Evolutionary conservation across 2,329 filamentous ascomycete genomes (phyloP), one percentile per base, ranked within the genome.

Genomic region (Parasarocladium wereldwijsianum): DNA sequence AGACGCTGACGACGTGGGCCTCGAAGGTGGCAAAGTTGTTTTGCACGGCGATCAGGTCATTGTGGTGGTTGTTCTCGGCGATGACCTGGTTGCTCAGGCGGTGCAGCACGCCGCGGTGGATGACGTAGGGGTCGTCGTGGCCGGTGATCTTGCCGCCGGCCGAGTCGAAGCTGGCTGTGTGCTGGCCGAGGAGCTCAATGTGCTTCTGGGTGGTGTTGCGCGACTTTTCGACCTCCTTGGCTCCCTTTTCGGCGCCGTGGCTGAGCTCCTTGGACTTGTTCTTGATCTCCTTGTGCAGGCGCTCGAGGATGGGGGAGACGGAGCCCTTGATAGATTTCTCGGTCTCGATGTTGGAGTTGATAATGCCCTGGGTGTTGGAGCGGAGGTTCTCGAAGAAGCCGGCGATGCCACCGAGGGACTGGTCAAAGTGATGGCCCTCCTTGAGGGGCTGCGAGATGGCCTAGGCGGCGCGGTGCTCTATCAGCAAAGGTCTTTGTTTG

Each of bases 201-300:
- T 94, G 84, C 62, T 93, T 94, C 60, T 98, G 87, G 0, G 87
- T 94, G 6, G 59, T 62, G 43, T 75, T 73, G 36, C 87, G 80
- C 7, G 83, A 76, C 61, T 93, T 94, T 37, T 93, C 84, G 14
- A 98, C 85, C 29, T 83, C 74, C 60, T 96, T 98, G 40, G 81
- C 74, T 11, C 76, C 71, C 62, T 92, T 93, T 36, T 75, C 70
- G 14, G 81, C 83, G 7, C 87, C 86, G 37, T 74, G 67, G 24
- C 70, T 66, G 29, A 98, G 68, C 56, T 94, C 86, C 63, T 96
- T 96, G 38, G 72, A 67, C 63, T 96, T 96, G 60, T 80, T 76
- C 68, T 96, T 98, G 64, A 98, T 90, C 53, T 96, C 90, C 51
- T 83, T 77, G 60, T 96, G 86, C 28, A 98, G 65, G 31, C 85